Base-by-base conservation (phyloP, 2,329 filamentous ascomycete species). In the Claviceps sp. region DNA sequence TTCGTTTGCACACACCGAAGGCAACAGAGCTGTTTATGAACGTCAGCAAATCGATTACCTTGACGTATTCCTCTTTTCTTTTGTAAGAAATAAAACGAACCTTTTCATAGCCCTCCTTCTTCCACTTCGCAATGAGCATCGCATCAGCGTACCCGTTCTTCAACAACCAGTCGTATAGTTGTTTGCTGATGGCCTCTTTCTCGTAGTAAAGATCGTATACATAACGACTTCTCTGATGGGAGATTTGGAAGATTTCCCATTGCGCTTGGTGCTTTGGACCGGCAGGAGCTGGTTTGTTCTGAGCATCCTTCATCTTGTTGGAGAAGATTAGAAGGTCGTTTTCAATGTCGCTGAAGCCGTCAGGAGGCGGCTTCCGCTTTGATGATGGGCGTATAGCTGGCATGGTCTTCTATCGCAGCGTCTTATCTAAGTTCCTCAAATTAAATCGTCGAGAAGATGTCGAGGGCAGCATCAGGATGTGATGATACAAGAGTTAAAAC, bases 81-180 rank as follows among this genome's bases (percentile, higher is more conserved):
- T 24, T 22, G 26, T 11, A 34, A 38, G 8, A 18, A 30, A 67
- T 75, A 49, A 67, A 88, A 67, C 75, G 49, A 67, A 88, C 87
- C 82, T 97, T 96, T 70, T 98, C 93, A 63, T 98, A 98, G 16
- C 93, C 93, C 63, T 94, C 87, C 74, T 98, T 98, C 81, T 98
- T 98, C 93, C 93, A 98, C 73, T 98, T 98, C 14, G 93, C 93
- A 64, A 98, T 97, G 64, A 98, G 73, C 73, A 90, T 93, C 46
- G 87, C 82, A 70, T 98, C 93, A 5, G 90, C 93, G 66, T 98
- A 97, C 48, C 84, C 84, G 65, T 98, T 96, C 78, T 98, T 98
- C 54, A 98, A 73, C 57, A 97, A 73, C 84, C 88, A 98, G 60
- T 97, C 93, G 70, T 98, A 98, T 20, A 98, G 75, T 69, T 84